Conservation (phyloP, 2,329 filamentous ascomycete genomes). For the Elsinoe australis region DNA sequence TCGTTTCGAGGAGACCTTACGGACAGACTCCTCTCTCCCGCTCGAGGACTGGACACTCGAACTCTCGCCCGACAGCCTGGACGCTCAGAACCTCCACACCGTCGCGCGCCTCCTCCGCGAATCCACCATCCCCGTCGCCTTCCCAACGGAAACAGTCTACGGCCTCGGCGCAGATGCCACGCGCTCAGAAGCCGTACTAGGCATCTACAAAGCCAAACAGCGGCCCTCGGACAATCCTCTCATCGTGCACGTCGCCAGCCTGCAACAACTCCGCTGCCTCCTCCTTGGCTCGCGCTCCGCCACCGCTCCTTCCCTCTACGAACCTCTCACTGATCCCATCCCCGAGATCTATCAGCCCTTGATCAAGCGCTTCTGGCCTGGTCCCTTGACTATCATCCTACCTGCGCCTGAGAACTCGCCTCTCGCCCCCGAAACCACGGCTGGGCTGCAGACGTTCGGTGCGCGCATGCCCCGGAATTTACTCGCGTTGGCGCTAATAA, state of each 20-base stretch:
- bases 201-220: conserved; percentile 89
- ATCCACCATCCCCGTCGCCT: conserved; percentile 73
- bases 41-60: conserved; percentile 32
- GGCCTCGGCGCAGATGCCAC: conserved; percentile 95
- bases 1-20: conserved; percentile 27
- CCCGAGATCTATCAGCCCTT: conserved; percentile 70
- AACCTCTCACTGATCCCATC: conserved; percentile 41
- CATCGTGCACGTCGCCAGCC: conserved; percentile 81
- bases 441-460: conserved; percentile 75
- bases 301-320: conserved; percentile 25
- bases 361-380: conserved; percentile 84
- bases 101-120: conserved; percentile 60
- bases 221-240: conserved; percentile 89
- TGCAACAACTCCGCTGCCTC: conserved; percentile 63
- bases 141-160: conserved; percentile 97
- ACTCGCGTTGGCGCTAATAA: conserved; percentile 82
- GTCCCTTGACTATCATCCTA: conserved; percentile 83
- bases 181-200: conserved; percentile 68
- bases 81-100: conserved; percentile 49
- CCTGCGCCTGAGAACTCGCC: conserved; percentile 62
- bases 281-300: conserved; percentile 33
- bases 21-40: conserved; percentile 24
- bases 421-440: conserved; percentile 86
- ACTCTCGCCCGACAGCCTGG: conserved; percentile 32
- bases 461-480: conserved; percentile 80